A percentile compares a stretch with the other conserved stretches of the same genome.
These are phyloP conservation scores for Rhinocladiella similis DNA, from an alignment of 2,329 filamentous ascomycete species.

Conservation along the genomic window DNA sequence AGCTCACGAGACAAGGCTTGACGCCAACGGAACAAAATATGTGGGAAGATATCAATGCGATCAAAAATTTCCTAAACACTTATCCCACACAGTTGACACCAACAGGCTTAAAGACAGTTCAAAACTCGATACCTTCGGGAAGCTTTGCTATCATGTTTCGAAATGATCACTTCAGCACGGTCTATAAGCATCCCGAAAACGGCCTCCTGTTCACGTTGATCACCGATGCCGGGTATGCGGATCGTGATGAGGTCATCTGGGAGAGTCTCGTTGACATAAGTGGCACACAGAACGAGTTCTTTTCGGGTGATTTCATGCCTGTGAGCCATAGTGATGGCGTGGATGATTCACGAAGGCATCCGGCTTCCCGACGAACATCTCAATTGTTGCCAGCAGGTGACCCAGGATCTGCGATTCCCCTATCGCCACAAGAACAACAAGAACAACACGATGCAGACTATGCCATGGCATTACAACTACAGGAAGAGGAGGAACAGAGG, in stretches of 20 bases:
- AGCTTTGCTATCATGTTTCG: constrained; percentile 89
- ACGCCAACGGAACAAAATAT: constrained; percentile 72
- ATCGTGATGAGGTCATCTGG: constrained; percentile 91
- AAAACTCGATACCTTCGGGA: constrained; percentile 69
- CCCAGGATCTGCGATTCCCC: constrained; percentile 16
- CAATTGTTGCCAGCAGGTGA: constrained; percentile 17
- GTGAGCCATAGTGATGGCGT: constrained; percentile 60
- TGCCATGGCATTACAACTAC: constrained; percentile 84
- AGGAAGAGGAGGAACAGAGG: constrained; percentile 79
- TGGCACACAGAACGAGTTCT: constrained; percentile 78
- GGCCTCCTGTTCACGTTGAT: constrained; percentile 78
- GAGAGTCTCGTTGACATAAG: constrained; percentile 88
- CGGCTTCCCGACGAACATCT: constrained; percentile 20
- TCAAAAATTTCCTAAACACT: constrained; percentile 75
- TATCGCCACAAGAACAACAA: constrained; percentile 58
- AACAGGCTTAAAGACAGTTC: constrained; percentile 75
- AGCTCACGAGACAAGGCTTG: constrained; percentile 66
- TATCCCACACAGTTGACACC: constrained; percentile 86
- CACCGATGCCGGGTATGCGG: constrained; percentile 87
- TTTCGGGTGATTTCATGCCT: constrained; percentile 83
- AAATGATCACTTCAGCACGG: constrained; percentile 94
- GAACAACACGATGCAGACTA: constrained; percentile 72
- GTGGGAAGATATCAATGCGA: constrained; percentile 79
- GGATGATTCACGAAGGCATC: constrained; percentile 17
- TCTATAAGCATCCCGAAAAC: constrained; percentile 83